Percentiles rank a stretch among this genome's conserved stretches.
Evolutionary conservation across 805 yeast genomes (phyloP).

Genomic region (Hanseniaspora vineae): DNA sequence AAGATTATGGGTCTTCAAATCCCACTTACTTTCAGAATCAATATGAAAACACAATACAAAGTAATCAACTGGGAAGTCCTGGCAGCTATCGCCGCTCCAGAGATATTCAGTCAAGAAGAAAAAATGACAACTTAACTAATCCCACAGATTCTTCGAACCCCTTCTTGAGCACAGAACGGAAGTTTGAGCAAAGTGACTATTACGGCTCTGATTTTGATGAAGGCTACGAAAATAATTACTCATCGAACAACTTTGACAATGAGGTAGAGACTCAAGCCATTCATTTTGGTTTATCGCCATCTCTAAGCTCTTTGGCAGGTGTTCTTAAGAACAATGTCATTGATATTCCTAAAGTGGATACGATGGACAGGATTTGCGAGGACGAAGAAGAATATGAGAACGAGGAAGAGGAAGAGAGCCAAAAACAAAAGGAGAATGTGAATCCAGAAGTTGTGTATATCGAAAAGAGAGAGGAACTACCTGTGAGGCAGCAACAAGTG

Average conservation of each 20-base stretch:
- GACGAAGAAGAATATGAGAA: slow-evolving; percentile 5
- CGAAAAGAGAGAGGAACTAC: too few relatives aligned
- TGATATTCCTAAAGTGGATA: slow-evolving; percentile 13
- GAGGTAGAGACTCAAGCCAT: slow-evolving; percentile 8
- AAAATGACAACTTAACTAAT: too few relatives aligned
- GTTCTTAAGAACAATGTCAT: slow-evolving; percentile 26
- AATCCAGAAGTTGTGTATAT: background rate
- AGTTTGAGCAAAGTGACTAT: background rate
- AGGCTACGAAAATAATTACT: background rate
- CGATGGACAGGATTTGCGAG: slow-evolving; percentile 7
- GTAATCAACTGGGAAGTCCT: too few relatives aligned
- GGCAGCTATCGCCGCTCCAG: too few relatives aligned
- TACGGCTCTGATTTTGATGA: background rate
- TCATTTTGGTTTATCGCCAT: slow-evolving; percentile 31
- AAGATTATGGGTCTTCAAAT: too few relatives aligned
- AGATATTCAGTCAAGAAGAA: too few relatives aligned
- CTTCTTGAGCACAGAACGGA: too few relatives aligned
- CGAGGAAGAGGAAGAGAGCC: slow-evolving; percentile 1
- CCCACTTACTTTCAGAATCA: too few relatives aligned
- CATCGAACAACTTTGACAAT: background rate
- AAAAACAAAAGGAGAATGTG: background rate
- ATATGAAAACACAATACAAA: too few relatives aligned
- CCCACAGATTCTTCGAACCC: too few relatives aligned
- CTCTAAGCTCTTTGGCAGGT: slow-evolving; percentile 30
- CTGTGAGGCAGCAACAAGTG: too few relatives aligned